Evolutionary conservation across 2,329 filamentous ascomycete species (phyloP), one percentile per base, ranked within the genome.

Genomic region (Trichoderma sp.): DNA sequence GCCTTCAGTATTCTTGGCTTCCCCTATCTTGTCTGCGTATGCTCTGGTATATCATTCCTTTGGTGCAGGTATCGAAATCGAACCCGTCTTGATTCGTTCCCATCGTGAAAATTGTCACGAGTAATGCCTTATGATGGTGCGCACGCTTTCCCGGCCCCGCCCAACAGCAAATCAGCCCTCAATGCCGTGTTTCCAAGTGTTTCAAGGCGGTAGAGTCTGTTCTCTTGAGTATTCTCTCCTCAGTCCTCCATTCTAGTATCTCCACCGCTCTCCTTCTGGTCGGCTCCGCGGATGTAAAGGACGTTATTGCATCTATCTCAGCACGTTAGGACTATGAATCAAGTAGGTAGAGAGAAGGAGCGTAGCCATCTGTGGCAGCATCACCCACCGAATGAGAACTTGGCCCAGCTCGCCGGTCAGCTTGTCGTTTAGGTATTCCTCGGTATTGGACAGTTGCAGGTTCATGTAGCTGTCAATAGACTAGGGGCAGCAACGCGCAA

Each of bases 401-500:
- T 97, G 91, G 7, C 96, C 96, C 73, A 99, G 83, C 59, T 88
- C 88, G 68, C 94, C 95, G 43, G 91, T 93, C 79, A 89, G 90
- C 86, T 96, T 92, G 74, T 93, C 91, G 78, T 94, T 89, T 77
- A 97, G 92, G 82, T 91, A 97, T 81, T 99, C 96, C 82, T 97
- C 92, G 63, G 95, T 94, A 76, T 91, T 90, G 73, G 90, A 89
- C 72, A 99, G 87, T 83, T 98, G 94, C 72, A 99, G 90, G 84
- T 99, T 99, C 95, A 99, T 98, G 85, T 99, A 99, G 78, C 92
- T 94, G 83, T 99, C 96, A 77, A 97, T 92, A 76, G 91, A 95
- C 77, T 70, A 59, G 32, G 11, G 26, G 28, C 21, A 65, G 28
- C 24, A 37, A 39, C 11, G 43, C 46, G 32, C 34, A 49, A 24